phyloP scores from a whole-genome alignment of 1,139 yeast genomes.

The Arxiozyma heterogenica region DNA sequence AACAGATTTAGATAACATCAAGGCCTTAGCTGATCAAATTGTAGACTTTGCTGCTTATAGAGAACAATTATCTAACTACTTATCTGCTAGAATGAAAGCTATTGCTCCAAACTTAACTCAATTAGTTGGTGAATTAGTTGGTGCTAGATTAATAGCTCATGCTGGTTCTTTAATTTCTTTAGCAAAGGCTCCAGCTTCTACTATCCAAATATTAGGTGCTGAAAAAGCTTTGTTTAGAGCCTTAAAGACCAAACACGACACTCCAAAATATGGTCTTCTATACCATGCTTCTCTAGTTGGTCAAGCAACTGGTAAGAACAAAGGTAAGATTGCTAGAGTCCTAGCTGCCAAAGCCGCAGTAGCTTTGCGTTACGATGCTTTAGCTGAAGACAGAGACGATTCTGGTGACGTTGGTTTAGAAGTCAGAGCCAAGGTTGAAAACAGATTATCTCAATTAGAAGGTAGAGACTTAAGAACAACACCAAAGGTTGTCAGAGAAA shows the following conservation, averaged over 20 bases:
- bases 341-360: slow-evolving; percentile 98
- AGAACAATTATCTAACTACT: slow-evolving; percentile 80
- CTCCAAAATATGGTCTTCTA: slow-evolving; percentile 95
- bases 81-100: slow-evolving; percentile 91
- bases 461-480: slow-evolving; percentile 88
- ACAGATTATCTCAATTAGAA: slow-evolving; percentile 88
- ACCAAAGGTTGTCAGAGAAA: slow-evolving; percentile 63
- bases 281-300: slow-evolving; percentile 97
- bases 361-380: slow-evolving; percentile 90
- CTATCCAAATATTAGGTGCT: slow-evolving; percentile 97
- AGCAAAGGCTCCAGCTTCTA: slow-evolving; percentile 98
- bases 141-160: slow-evolving; percentile 96
- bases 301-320: slow-evolving; percentile 93
- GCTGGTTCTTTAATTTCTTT: slow-evolving; percentile 90
- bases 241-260: slow-evolving; percentile 93
- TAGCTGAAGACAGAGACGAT: slow-evolving; percentile 94
- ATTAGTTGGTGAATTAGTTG: slow-evolving; percentile 93
- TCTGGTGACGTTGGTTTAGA: slow-evolving; percentile 88
- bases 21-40: slow-evolving; percentile 86
- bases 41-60: slow-evolving; percentile 93
- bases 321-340: slow-evolving; percentile 98
- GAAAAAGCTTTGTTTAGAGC: slow-evolving; percentile 99
- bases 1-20: slow-evolving; percentile 75
- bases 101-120: slow-evolving; percentile 97
- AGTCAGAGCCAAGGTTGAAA: slow-evolving; percentile 88